These are phyloP conservation scores for Ziziphus jujuba DNA, from an alignment of 306 rosid genomes.

Conservation along the genomic window DNA sequence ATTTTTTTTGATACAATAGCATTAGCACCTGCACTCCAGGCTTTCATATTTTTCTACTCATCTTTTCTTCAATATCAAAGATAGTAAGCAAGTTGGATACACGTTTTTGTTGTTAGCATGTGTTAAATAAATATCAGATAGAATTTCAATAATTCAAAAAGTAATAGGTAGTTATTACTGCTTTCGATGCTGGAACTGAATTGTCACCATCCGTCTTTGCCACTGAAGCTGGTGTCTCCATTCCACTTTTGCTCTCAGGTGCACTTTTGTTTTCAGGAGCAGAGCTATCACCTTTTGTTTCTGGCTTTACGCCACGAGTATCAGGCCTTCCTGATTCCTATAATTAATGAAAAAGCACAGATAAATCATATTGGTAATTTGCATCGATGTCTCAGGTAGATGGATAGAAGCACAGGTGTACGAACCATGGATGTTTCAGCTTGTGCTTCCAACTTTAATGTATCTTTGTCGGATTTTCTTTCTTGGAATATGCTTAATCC, in stretches of 20 bases:
- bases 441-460: conserved; percentile 61
- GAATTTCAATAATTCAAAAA: neutral
- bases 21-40: no score
- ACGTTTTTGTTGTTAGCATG: neutral
- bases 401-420: conserved; percentile 19
- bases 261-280: conserved; percentile 47
- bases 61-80: neutral
- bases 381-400: conserved; percentile 12
- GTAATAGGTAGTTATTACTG: conserved; percentile 40
- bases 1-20: no score
- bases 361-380: conserved; percentile 11
- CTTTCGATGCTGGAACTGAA: conserved; percentile 51
- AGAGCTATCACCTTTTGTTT: conserved; percentile 41
- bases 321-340: conserved; percentile 47
- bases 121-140: neutral
- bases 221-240: conserved; percentile 36
- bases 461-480: conserved; percentile 51
- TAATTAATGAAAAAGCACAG: conserved; percentile 3
- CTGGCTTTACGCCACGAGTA: conserved; percentile 37
- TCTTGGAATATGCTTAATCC: conserved; percentile 75
- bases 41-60: no score
- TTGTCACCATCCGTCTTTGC: conserved; percentile 44
- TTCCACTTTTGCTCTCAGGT: conserved; percentile 48
- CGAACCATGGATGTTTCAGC: conserved; percentile 65
- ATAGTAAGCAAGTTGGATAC: neutral